phyloP scores from a whole-genome alignment of 2,329 filamentous ascomycete species.

The Corniculantispora saksenae region DNA sequence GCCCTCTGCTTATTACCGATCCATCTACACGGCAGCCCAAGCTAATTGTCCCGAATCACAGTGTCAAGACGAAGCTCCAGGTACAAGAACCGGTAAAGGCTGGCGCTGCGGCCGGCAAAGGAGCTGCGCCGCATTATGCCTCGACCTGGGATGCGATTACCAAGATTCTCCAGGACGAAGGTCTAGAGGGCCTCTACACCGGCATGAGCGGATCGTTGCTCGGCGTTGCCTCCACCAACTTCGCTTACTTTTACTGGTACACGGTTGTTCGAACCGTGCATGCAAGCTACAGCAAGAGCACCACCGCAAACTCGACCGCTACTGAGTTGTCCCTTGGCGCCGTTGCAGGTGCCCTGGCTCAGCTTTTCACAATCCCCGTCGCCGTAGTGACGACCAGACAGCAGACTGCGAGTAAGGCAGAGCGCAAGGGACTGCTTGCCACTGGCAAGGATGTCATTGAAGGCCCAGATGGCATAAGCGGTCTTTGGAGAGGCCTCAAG shows the following conservation, averaged over 20 bases:
- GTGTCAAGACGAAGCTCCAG: slow-evolving; percentile 93
- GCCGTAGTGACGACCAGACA: slow-evolving; percentile 94
- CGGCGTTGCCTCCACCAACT: slow-evolving; percentile 95
- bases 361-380: slow-evolving; percentile 95
- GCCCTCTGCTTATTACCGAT: slow-evolving; percentile 15
- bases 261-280: slow-evolving; percentile 84
- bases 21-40: neutral
- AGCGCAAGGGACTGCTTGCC: slow-evolving; percentile 82
- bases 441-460: slow-evolving; percentile 88
- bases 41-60: slow-evolving; percentile 38
- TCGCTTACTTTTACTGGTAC: slow-evolving; percentile 99
- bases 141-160: slow-evolving; percentile 86
- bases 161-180: slow-evolving; percentile 81
- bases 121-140: slow-evolving; percentile 70
- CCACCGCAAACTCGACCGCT: slow-evolving; percentile 68
- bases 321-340: slow-evolving; percentile 85
- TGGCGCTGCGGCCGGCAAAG: slow-evolving; percentile 43
- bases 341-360: slow-evolving; percentile 83
- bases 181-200: slow-evolving; percentile 78
- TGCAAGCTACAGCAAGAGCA: slow-evolving; percentile 56
- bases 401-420: slow-evolving; percentile 83
- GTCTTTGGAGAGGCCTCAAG: slow-evolving; percentile 93
- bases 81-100: slow-evolving; percentile 75
- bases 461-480: slow-evolving; percentile 84
- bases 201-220: slow-evolving; percentile 85